Evolutionary conservation across 1,139 yeast genomes (phyloP).

Genomic region (Yamadazyma taylorii): DNA sequence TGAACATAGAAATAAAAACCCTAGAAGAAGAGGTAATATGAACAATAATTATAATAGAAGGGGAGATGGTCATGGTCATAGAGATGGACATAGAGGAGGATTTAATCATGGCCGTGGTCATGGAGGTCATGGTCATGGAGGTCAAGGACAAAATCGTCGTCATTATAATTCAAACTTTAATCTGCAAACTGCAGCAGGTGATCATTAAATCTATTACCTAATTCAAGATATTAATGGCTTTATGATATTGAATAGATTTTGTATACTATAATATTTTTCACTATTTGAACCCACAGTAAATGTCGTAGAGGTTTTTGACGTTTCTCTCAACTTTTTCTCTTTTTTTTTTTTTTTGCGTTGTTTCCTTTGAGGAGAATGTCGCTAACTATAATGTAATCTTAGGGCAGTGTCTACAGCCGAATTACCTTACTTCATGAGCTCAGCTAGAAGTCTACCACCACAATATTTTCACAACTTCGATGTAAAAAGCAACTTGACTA

Average conservation of each 20-base stretch:
- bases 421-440: no score
- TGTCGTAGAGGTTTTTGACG: no score
- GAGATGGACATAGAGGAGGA: constrained; percentile 12
- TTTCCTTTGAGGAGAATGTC: no score
- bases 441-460: no score
- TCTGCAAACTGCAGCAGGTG: constrained; percentile 4
- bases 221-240: constrained; percentile 1
- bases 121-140: constrained; percentile 10
- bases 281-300: not conserved
- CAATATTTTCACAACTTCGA: no score
- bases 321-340: no score
- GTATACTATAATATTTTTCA: constrained; percentile 4
- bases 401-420: no score
- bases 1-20: constrained; percentile 52
- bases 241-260: constrained; percentile 7
- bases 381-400: no score
- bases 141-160: constrained; percentile 10
- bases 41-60: constrained; percentile 8
- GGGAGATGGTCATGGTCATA: constrained; percentile 19
- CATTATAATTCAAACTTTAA: constrained; percentile 7
- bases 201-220: constrained; percentile 1
- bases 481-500: no score
- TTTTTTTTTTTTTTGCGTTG: no score
- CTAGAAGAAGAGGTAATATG: constrained; percentile 40
- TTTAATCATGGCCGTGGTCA: constrained; percentile 10